Base-by-base conservation (phyloP, 192 early-diverging fungal species). In the Coemansia erecta region DNA sequence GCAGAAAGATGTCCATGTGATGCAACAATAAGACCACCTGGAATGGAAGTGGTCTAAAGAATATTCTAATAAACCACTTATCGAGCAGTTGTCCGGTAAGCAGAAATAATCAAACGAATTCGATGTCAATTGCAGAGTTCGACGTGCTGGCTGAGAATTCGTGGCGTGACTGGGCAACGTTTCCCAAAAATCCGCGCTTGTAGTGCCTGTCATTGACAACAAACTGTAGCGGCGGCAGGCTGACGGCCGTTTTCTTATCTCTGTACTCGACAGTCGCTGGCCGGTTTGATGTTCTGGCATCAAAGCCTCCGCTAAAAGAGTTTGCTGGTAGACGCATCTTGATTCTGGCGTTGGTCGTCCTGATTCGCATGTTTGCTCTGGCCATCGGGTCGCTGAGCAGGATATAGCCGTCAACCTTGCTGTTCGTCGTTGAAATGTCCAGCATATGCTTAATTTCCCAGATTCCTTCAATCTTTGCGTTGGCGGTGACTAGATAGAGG, bases 271-370 rank as follows among this genome's bases (percentile, higher is more conserved):
- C 61, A 28, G 31, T 35, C 5, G 46, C 68, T 8, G 22, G 35
- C 51, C 51, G 24, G 39, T 63, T 70, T 6, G 52, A 50, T 8
- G 68, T 70, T 15, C 55, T 59, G 28, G 35, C 18, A 35, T 70
- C 68, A 40, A 70, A 59, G 10, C 35, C 19, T 51, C 68, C 68
- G 13, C 68, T 23, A 28, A 70, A 70, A 19, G 24, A 33, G 21
- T 46, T 37, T 12, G 60, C 60, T 0, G 56, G 61, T 52, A 70
- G 52, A 33, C 45, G 21, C 1, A 48, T 66, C 31, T 31, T 19
- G 35, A 74, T 68, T 15, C 43, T 61, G 39, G 61, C 51, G 33
- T 68, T 74, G 1, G 65, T 50, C 1, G 72, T 68, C 10, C 11
- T 41, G 0, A 74, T 35, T 3, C 31, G 41, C 23, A 70, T 59